Evolutionary conservation across 805 yeast species (phyloP), one percentile per base, ranked within the genome.

Genomic region (Teunomyces lycoperdinae): DNA sequence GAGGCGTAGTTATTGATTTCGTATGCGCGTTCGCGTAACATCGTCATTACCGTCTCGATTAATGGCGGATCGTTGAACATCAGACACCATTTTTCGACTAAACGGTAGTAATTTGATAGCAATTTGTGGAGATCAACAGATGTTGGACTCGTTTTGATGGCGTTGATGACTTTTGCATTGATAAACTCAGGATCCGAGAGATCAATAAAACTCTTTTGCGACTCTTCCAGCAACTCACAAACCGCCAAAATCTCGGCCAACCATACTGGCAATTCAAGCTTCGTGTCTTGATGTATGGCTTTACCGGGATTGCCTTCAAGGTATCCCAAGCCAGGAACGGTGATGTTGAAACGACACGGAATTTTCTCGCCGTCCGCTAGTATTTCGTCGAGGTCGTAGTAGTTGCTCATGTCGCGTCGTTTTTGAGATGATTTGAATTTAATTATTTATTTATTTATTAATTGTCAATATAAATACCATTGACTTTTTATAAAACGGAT

Each of bases 241-340:
- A 53, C 62, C 0, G 96, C 96, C 29, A 91, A 68, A 1, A 86
- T 78, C 49, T 84, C 84, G 0, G 96, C 95, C 35, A 92, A 67
- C 98, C 98, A 92, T 27, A 90, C 64, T 0, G 98, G 98, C 20
- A 92, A 72, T 49, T 87, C 91, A 3, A 89, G 58, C 57, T 82
- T 83, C 2, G 90, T 74, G 30, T 81, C 83, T 56, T 80, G 75
- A 46, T 70, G 66, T 28, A 85, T 71, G 50, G 82, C 62, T 52
- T 80, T 76, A 1, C 86, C 88, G 0, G 89, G 87, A 50, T 85
- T 81, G 6, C 91, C 89, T 58, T 86, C 91, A 5, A 92, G 71
- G 58, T 85, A 89, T 2, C 97, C 97, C n/a, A 92, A 70, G 0
- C 94, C 92, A 0, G 96, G 95, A 6, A 89, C 85, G 0, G 85